Evolutionary conservation across 106 monocot species (phyloP), one percentile per base, ranked within the genome.

Genomic region (Platanthera guangdongensis): DNA sequence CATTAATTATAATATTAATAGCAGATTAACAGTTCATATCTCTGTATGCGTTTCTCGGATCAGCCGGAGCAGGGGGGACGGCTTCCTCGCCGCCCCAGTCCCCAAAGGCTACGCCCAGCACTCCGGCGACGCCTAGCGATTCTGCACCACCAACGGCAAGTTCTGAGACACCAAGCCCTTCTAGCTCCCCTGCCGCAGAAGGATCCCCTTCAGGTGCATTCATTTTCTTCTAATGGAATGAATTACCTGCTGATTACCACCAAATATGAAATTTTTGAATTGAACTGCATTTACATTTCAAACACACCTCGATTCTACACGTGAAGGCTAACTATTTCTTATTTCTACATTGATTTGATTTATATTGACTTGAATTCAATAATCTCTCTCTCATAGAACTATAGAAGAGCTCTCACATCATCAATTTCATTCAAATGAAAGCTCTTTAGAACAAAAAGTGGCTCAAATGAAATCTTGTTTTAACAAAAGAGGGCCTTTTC

Each of bases 1-100:
- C 4, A n/a, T 4, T 55, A 4, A 55, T 5, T 16, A 55, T 55
- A 55, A 55, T n/a, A 55, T 39, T 39, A 39, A 14, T 4, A 60
- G 7, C 18, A 59, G 59, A 7, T 21, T 60, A 19, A 60, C 21
- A 30, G 3, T 39, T 67, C 14, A 8, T 53, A 1, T 39, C 7
- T 18, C 18, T 1, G 59, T 60, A 60, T 60, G 21, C 21, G 59
- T 60, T 21, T 19, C 19, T 60, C 25, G 0, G 25, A 4, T 21
- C 70, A 48, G 47, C 48, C 48, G n/a, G 4, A 6, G 22, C 21
- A 51, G 51, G 72, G 13, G 16, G 50, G 46, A 7, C 47, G 14
- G 11, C 69, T 46, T 5, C 47, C 19, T 46, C 81, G 22, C 81
- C 81, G 52, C 8, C 75, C n/a, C 10, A 25, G 21, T 47, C 79